A percentile compares a stretch with the other conserved stretches of the same genome.
phyloP scores from a whole-genome alignment of 495 filamentous ascomycete species.

The Neurospora sp. region DNA sequence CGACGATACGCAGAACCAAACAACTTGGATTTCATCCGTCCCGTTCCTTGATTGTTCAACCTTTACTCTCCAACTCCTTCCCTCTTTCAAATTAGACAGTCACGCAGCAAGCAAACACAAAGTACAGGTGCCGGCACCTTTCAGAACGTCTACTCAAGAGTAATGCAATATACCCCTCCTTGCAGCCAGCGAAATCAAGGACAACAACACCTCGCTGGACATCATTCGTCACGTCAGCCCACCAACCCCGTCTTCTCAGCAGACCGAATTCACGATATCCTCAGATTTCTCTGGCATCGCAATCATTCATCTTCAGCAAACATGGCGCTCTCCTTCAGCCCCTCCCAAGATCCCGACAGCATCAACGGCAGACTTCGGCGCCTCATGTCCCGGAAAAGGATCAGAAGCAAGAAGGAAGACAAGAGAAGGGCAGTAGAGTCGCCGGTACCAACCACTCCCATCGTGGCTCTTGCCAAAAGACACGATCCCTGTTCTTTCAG shows the following conservation, averaged over 20 bases:
- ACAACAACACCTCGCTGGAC: neutral
- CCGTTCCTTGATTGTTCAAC: neutral
- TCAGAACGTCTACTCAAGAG: neutral
- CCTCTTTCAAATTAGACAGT: neutral
- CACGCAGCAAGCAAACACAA: neutral
- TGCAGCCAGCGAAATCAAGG: neutral
- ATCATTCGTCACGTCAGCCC: neutral
- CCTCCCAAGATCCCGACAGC: neutral
- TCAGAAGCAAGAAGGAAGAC: neutral
- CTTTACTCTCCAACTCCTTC: neutral
- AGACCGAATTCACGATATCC: neutral
- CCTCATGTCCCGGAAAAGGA: neutral
- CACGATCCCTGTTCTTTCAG: conserved; percentile 7
- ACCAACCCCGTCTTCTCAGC: neutral
- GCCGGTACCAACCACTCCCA: neutral
- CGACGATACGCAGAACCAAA: neutral
- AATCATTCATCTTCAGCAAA: neutral
- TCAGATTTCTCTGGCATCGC: neutral
- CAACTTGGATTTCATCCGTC: neutral
- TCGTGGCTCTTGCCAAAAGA: neutral
- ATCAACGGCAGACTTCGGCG: neutral
- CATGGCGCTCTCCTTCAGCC: neutral
- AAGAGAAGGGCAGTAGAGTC: neutral
- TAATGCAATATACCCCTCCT: neutral
- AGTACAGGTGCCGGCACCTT: neutral